phyloP scores from a whole-genome alignment of 352 stramenopile genomes.

The Detonula confervacea region DNA sequence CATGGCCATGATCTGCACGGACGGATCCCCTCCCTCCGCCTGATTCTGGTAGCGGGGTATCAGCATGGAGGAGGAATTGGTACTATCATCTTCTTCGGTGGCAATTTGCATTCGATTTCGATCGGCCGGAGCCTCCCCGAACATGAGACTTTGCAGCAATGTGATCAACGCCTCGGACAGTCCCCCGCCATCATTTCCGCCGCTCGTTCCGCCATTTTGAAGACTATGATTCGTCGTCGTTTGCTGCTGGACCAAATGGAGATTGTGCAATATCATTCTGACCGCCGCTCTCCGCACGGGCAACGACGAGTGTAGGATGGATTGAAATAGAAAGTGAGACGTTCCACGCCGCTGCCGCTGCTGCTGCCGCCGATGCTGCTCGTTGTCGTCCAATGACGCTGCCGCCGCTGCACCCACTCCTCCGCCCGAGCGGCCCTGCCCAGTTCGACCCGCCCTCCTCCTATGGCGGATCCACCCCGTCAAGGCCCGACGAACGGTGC shows the following conservation, averaged over 20 bases:
- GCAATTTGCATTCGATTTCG: background rate
- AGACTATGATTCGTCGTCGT: background rate
- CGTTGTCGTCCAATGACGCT: background rate
- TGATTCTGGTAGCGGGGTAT: slow-evolving; percentile 21
- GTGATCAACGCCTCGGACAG: slow-evolving; percentile 28
- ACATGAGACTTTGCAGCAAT: slow-evolving; percentile 36
- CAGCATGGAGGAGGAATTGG: background rate
- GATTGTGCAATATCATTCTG: slow-evolving; percentile 38
- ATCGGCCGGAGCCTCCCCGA: slow-evolving; percentile 28
- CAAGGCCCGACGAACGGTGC: slow-evolving; percentile 30
- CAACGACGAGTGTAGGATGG: slow-evolving; percentile 44
- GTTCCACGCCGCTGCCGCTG: slow-evolving; percentile 27
- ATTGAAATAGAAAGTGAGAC: slow-evolving; percentile 55
- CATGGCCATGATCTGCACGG: slow-evolving; percentile 53
- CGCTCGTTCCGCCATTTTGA: background rate
- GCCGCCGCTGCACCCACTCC: background rate
- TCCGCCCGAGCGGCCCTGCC: too few relatives aligned
- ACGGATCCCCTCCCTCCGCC: slow-evolving; percentile 42
- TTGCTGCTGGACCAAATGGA: slow-evolving; percentile 16
- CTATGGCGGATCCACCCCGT: slow-evolving; percentile 18
- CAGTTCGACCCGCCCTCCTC: background rate
- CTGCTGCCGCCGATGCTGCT: background rate
- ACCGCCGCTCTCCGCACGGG: slow-evolving; percentile 29
- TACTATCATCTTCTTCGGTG: background rate
- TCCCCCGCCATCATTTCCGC: background rate